Conservation (phyloP, 345 rosid species). For the Syzygium jambos region DNA sequence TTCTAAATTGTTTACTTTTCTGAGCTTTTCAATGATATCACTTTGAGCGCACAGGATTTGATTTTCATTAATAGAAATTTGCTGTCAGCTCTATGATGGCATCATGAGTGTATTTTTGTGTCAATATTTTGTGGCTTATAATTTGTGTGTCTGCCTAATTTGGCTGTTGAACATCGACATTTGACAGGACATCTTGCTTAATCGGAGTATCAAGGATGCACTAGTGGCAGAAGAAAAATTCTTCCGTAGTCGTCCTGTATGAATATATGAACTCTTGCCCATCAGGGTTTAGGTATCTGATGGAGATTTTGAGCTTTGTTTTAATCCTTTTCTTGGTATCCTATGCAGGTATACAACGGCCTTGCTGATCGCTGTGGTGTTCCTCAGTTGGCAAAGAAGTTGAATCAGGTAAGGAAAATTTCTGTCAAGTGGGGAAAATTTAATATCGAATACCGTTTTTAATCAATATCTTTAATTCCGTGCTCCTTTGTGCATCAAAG, state of each 20-base stretch:
- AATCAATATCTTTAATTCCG: neutral
- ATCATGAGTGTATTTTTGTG: neutral
- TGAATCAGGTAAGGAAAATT: slow-evolving; percentile 64
- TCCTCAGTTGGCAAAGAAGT: slow-evolving; percentile 88
- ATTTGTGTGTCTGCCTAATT: neutral
- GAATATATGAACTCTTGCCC: slow-evolving; percentile 4
- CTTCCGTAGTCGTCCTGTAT: slow-evolving; percentile 90
- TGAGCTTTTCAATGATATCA: neutral
- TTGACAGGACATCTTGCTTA: slow-evolving; percentile 69
- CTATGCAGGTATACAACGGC: slow-evolving; percentile 58
- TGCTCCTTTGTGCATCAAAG: neutral
- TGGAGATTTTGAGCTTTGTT: neutral
- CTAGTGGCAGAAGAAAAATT: slow-evolving; percentile 86
- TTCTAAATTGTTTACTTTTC: neutral
- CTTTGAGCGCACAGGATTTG: neutral
- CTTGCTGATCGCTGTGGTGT: slow-evolving; percentile 94
- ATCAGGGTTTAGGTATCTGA: neutral
- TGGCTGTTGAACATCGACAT: neutral
- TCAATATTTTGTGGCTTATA: neutral
- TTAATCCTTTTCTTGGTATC: neutral
- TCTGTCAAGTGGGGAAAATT: neutral
- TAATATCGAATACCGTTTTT: neutral
- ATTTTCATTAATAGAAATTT: neutral
- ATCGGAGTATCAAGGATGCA: slow-evolving; percentile 92
- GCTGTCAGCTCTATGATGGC: neutral